Conservation (phyloP, 176 grass and related monocot species). For the Oryza punctata region DNA sequence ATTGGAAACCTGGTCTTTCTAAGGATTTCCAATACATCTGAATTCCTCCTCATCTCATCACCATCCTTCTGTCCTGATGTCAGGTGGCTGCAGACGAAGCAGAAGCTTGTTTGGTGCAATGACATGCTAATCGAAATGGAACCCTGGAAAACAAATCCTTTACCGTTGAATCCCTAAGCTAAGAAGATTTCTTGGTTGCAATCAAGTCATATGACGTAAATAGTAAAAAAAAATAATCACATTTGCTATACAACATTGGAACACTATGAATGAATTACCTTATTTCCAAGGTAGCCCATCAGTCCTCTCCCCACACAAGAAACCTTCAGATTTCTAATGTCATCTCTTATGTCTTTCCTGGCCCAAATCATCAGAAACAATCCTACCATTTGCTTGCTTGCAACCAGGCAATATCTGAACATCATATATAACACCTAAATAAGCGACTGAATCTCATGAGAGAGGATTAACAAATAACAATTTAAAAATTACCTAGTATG, state of each 20-base stretch:
- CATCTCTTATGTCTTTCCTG: slow-evolving; percentile 72
- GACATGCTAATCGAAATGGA: slow-evolving; percentile 99
- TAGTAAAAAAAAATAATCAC: neutral
- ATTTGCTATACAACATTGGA: neutral
- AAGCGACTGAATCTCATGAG: neutral
- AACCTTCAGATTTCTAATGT: slow-evolving; percentile 94
- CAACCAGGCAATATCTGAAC: slow-evolving; percentile 80
- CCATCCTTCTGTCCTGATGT: slow-evolving; percentile 98
- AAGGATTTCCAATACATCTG: slow-evolving; percentile 90
- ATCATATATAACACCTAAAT: neutral
- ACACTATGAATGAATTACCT: slow-evolving; percentile 57
- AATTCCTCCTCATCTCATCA: slow-evolving; percentile 83
- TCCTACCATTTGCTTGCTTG: slow-evolving; percentile 98
- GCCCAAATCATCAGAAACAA: slow-evolving; percentile 96
- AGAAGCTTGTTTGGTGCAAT: slow-evolving; percentile 99
- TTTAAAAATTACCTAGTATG: slow-evolving; percentile 58
- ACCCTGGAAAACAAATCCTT: slow-evolving; percentile 74
- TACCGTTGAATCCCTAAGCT: slow-evolving; percentile 47
- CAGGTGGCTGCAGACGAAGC: slow-evolving; percentile 99
- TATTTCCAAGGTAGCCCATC: slow-evolving; percentile 98
- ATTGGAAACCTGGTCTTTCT: slow-evolving; percentile 91
- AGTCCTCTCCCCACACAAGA: slow-evolving; percentile 95
- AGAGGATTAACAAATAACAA: neutral
- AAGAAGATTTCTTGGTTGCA: slow-evolving; percentile 32
- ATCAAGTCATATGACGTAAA: slow-evolving; percentile 2